Base-by-base conservation (phyloP, 495 filamentous ascomycete species). In the Choiromyces venosus region DNA sequence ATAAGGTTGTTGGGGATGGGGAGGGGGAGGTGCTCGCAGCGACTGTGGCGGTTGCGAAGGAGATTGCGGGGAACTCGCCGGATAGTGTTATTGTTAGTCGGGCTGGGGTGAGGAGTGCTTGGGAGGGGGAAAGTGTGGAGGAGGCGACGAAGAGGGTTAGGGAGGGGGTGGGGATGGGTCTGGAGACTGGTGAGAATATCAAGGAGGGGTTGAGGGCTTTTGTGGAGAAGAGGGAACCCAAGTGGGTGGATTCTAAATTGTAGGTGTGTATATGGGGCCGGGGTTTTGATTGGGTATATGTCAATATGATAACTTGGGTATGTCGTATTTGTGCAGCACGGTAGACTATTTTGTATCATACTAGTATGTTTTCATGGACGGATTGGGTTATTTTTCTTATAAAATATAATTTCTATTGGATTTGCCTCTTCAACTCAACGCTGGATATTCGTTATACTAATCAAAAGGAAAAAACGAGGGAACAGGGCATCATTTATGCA, bases 161-260 rank as follows among this genome's bases (percentile, higher is more conserved):
- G 56, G 84, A 86, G 74, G 86, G 86, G 3, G 85, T 87, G 87
- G 93, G 87, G 79, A 81, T 76, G 68, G 82, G 82, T 73, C 84
- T 96, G 69, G 84, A 89, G 61, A 83, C 77, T 25, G 92, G 91
- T 21, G 87, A 89, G 79, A 95, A 95, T 84, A 90, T 92, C 81
- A 85, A 83, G 74, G 93, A 96, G 83, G 93, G 92, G 0, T 85
- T 95, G 52, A 85, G 80, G 82, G 91, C 90, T 72, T 96, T 96
- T 87, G 87, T 91, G 73, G 92, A 93, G 87, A 93, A 88, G 83
- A 85, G 92, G 82, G 85, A 87, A 81, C 87, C 91, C 35, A 85
- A 82, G 68, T 94, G 93, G 92, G 86, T 86, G 79, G 85, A 89
- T 80, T 90, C 88, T 79, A 94, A 93, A 83, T 79, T 96, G 78